Evolutionary conservation across 768 basidiomycete species (phyloP).

Genomic region (Kwoniella dendrophila): DNA sequence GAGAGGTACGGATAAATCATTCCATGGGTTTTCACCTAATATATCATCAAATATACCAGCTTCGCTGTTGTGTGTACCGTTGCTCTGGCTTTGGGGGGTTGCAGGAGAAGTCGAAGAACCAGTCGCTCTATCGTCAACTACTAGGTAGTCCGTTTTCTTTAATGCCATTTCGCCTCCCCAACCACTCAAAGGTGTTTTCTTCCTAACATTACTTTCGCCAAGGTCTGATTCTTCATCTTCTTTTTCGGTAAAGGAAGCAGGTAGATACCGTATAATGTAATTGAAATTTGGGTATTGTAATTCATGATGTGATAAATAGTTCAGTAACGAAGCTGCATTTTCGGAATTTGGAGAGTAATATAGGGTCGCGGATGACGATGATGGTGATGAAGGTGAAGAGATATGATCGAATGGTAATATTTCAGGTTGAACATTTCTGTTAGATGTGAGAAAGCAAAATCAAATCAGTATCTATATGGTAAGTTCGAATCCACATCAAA

Average conservation of each 20-base stretch:
- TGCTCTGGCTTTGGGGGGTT: not conserved
- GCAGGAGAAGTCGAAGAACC: not conserved
- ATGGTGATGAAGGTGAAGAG: conserved; percentile 55
- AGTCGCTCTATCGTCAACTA: conserved; percentile 74
- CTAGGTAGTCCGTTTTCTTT: conserved; percentile 97
- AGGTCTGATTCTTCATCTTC: conserved; percentile 15
- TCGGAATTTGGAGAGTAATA: conserved; percentile 73
- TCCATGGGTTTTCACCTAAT: conserved; percentile 49
- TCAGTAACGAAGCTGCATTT: conserved; percentile 69
- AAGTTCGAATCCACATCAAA: not conserved
- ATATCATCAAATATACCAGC: conserved; percentile 26
- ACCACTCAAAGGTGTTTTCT: conserved; percentile 64
- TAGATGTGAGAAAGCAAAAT: conserved; percentile 28
- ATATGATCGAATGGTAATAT: conserved; percentile 59
- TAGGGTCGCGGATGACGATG: conserved; percentile 69
- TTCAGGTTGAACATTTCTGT: not conserved
- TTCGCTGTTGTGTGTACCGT: not conserved
- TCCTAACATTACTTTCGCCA: conserved; percentile 4
- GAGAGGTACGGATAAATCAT: conserved; percentile 43
- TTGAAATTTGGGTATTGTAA: conserved; percentile 62
- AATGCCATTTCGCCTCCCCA: conserved; percentile 90
- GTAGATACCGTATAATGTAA: conserved; percentile 75
- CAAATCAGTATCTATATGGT: not conserved
- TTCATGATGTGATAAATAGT: conserved; percentile 64
- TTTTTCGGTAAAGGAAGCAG: conserved; percentile 54